Base-by-base conservation (phyloP, 2,329 filamentous ascomycete species). In the Cladosporium austrohemisphaericum region DNA sequence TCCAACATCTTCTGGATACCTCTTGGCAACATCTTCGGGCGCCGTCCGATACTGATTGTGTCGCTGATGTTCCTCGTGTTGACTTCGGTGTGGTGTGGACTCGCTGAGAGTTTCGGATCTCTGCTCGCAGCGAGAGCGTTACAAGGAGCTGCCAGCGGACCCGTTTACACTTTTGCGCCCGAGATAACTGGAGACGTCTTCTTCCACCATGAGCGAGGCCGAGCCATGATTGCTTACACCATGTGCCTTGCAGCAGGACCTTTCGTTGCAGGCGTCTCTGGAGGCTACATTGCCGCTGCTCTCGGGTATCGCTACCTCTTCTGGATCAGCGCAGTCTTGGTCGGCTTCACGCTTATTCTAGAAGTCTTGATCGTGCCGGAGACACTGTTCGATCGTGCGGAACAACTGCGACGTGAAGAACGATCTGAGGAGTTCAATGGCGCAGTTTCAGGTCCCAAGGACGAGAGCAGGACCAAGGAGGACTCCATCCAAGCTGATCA, bases 1-100 rank as follows among this genome's bases (percentile, higher is more conserved):
- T 64, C 66, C 0, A 72, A 73, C 47, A 51, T 72, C 47, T 64
- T 63, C 54, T 71, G 68, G 69, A 66, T 71, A 3, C 70, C 70
- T 2, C 41, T 72, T 10, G 61, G 68, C 2, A 71, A 71, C 33
- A 68, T 64, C 0, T 68, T 71, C 45, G 69, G 70, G 5, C 64
- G 69, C 16, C 57, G 70, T 9, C 64, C 68, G 1, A 57, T 73
- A 25, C 58, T 67, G 14, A 62, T 73, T 2, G 18, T 61, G 3
- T 64, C 67, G 28, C 53, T 71, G 25, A 41, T 67, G n/a, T 33
- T 71, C 1, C 57, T 67, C 5, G 55, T 59, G 1, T 53, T 68
- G 3, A 61, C 62, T 11, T 67, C 63, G n/a, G 63, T 69, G 52
- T 72, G 69, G 70, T 66, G 67, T 49, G 70, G 67, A 2, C 52